A percentile compares a stretch with the other conserved stretches of the same genome.
Evolutionary conservation across 306 rosid species (phyloP).

Genomic region (Cicer chorassanicum): DNA sequence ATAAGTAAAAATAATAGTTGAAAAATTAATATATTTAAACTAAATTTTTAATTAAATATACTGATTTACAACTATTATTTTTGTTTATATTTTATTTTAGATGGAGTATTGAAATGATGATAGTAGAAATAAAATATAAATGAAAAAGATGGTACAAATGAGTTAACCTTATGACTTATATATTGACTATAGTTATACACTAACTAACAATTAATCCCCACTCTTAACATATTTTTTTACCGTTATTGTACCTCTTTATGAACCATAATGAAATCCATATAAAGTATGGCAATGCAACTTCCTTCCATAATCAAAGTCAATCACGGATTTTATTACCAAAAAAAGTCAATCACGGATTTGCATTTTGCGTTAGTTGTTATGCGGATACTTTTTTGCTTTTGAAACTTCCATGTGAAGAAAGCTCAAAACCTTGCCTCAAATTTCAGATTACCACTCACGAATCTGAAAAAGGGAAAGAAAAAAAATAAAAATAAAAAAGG

Average conservation of each 20-base stretch:
- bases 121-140: too few relatives aligned
- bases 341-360: conserved; percentile 27
- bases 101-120: too few relatives aligned
- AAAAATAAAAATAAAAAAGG: neutral
- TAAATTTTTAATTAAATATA: too few relatives aligned
- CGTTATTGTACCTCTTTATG: neutral
- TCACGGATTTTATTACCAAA: neutral
- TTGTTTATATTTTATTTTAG: too few relatives aligned
- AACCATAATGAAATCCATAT: conserved; percentile 9
- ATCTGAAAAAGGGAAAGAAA: neutral
- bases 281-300: conserved; percentile 15
- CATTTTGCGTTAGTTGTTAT: neutral
- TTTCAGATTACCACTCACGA: conserved; percentile 37
- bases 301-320: conserved; percentile 9
- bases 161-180: too few relatives aligned
- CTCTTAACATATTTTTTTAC: neutral
- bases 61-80: too few relatives aligned
- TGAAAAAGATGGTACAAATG: too few relatives aligned
- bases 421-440: conserved; percentile 43
- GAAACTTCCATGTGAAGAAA: conserved; percentile 34
- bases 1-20: too few relatives aligned
- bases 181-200: too few relatives aligned
- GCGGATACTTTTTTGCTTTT: conserved; percentile 38
- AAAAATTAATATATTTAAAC: too few relatives aligned
- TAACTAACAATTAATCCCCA: too few relatives aligned